These are phyloP conservation scores for Fistulifera solaris DNA, from an alignment of 108 stramenopile species.

Conservation along the genomic window DNA sequence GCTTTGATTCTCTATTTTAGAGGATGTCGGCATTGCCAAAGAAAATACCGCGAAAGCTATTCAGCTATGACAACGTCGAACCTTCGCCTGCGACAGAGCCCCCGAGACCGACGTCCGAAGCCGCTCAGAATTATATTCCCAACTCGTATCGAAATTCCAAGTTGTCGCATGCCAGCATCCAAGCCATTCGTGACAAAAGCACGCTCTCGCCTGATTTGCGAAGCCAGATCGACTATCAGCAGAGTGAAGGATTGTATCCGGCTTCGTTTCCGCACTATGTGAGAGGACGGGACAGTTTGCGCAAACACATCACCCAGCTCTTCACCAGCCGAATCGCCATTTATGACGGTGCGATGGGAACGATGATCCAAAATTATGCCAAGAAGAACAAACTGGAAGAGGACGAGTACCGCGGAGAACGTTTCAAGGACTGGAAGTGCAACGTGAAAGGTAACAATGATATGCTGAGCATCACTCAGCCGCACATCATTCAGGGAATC, in stretches of 20 bases:
- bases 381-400: slow-evolving; percentile 83
- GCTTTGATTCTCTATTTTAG: no score
- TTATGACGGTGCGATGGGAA: slow-evolving; percentile 97
- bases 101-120: slow-evolving; percentile 79
- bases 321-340: slow-evolving; percentile 74
- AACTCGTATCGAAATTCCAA: slow-evolving; percentile 73
- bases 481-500: slow-evolving; percentile 85
- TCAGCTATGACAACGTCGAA: slow-evolving; percentile 68
- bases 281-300: slow-evolving; percentile 74
- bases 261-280: slow-evolving; percentile 75
- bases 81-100: slow-evolving; percentile 77
- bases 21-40: background rate
- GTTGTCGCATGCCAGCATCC: slow-evolving; percentile 71
- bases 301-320: slow-evolving; percentile 69
- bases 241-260: slow-evolving; percentile 33
- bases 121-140: slow-evolving; percentile 74
- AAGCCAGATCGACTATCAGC: slow-evolving; percentile 51
- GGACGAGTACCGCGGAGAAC: slow-evolving; percentile 88
- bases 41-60: slow-evolving; percentile 29
- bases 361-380: slow-evolving; percentile 93
- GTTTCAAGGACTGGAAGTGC: slow-evolving; percentile 79
- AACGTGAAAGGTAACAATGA: slow-evolving; percentile 96
- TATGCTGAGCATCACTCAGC: slow-evolving; percentile 88
- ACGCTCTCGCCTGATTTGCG: slow-evolving; percentile 30
- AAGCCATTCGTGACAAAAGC: slow-evolving; percentile 61